Evolutionary conservation across 2,329 filamentous ascomycete species (phyloP).

Genomic region (Xylaria sp.): DNA sequence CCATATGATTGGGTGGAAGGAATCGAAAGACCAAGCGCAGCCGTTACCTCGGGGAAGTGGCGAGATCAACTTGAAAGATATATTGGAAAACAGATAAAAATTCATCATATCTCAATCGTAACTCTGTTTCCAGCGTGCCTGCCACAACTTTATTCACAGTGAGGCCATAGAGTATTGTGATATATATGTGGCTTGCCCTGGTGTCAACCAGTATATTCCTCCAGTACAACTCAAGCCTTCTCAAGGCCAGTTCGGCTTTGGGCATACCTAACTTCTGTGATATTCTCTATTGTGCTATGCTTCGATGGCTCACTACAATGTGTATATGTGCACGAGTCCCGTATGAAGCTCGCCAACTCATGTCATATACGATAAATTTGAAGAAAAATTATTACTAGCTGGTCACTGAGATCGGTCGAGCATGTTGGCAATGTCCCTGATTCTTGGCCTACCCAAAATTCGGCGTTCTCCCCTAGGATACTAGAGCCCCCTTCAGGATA

Average conservation of each 20-base stretch:
- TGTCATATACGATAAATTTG: no score
- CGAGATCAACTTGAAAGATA: slow-evolving; percentile 87
- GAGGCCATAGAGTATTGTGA: background rate
- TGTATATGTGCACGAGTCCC: background rate
- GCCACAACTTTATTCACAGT: background rate
- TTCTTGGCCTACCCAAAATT: background rate
- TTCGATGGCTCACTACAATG: background rate
- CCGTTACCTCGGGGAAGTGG: slow-evolving; percentile 87
- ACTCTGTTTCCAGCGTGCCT: background rate
- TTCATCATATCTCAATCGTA: background rate
- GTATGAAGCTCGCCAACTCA: background rate
- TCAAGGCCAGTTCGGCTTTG: background rate
- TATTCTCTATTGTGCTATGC: background rate
- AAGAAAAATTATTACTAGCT: no score
- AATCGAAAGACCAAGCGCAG: slow-evolving; percentile 79
- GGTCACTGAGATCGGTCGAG: background rate
- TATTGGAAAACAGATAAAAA: slow-evolving; percentile 64
- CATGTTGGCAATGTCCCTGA: background rate
- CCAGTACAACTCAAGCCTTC: background rate
- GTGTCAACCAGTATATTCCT: background rate
- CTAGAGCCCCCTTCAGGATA: background rate
- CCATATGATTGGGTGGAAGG: slow-evolving; percentile 99
- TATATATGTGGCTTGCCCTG: background rate
- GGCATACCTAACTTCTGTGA: background rate
- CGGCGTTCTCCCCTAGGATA: background rate